Conservation (phyloP, 1,284 basidiomycete genomes). For the Apiotrichum gamsii region DNA sequence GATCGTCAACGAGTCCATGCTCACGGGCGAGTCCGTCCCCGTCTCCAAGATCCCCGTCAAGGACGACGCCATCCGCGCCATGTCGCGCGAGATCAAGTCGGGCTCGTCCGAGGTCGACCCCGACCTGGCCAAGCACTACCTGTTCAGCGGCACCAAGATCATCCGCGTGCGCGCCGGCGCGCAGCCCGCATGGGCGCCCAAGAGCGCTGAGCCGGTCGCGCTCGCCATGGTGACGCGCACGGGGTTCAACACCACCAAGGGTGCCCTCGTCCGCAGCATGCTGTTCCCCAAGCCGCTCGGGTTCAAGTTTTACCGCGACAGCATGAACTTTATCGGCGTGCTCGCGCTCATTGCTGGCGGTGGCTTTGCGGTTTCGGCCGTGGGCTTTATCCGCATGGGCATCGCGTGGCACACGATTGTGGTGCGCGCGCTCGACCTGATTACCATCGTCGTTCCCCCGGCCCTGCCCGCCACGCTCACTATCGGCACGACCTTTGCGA, state of each 20-base stretch:
- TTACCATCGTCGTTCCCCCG: constrained; percentile 96
- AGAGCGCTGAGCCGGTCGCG: constrained; percentile 58
- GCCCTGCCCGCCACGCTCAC: constrained; percentile 95
- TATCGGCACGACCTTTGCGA: constrained; percentile 95
- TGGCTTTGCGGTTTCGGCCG: constrained; percentile 80
- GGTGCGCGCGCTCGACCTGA: constrained; percentile 88
- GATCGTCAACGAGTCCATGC: constrained; percentile 73
- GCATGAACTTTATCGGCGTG: constrained; percentile 91
- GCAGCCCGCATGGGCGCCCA: constrained; percentile 48
- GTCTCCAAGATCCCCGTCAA: constrained; percentile 62
- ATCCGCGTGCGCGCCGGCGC: constrained; percentile 75
- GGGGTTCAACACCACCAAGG: constrained; percentile 97
- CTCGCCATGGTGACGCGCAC: constrained; percentile 87
- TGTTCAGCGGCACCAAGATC: constrained; percentile 88
- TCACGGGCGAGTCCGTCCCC: constrained; percentile 71
- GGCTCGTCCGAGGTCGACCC: constrained; percentile 57
- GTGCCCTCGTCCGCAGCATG: constrained; percentile 93
- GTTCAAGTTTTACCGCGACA: constrained; percentile 96
- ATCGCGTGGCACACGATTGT: constrained; percentile 85
- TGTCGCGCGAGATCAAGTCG: constrained; percentile 58
- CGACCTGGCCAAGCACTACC: constrained; percentile 75
- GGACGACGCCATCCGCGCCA: constrained; percentile 62
- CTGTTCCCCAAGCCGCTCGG: constrained; percentile 97
- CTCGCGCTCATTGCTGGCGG: constrained; percentile 79
- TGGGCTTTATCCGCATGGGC: constrained; percentile 87